Percentiles rank a stretch among this genome's conserved stretches.
Conservation (phyloP, 148 eudicot species). For the Fagopyrum homotropicum region DNA sequence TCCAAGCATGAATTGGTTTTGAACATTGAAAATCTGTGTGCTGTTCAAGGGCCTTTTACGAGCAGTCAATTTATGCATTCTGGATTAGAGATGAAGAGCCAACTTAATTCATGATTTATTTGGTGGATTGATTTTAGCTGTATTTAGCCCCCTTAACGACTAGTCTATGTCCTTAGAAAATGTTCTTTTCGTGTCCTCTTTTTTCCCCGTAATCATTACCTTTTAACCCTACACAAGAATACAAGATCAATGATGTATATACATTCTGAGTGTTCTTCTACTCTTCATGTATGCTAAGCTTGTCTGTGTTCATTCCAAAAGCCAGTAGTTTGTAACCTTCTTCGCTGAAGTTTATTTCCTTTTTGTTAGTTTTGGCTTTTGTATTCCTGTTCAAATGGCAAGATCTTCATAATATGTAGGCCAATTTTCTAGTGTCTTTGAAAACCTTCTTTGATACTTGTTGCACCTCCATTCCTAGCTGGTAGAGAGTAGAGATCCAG, state of each 20-base stretch:
- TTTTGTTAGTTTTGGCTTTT: background rate
- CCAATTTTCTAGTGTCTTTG: background rate
- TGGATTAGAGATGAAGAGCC: background rate
- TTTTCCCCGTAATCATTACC: background rate
- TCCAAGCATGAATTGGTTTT: background rate
- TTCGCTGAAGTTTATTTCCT: background rate
- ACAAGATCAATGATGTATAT: background rate
- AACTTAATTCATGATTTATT: background rate
- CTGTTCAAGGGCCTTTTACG: background rate
- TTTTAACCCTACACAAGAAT: background rate
- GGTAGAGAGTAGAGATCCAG: background rate
- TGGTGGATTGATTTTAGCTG: background rate
- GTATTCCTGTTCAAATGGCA: background rate
- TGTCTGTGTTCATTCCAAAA: background rate
- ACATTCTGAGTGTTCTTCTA: background rate
- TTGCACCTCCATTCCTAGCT: background rate
- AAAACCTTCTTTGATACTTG: background rate
- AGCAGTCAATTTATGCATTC: background rate
- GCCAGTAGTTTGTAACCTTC: background rate
- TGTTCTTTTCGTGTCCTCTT: background rate
- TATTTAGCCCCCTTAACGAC: background rate
- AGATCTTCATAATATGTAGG: background rate
- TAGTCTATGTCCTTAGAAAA: background rate
- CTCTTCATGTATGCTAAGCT: no score
- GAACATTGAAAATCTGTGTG: background rate